phyloP scores from a whole-genome alignment of 169 alveolate genomes.

The Cyclospora cayetanensis region DNA sequence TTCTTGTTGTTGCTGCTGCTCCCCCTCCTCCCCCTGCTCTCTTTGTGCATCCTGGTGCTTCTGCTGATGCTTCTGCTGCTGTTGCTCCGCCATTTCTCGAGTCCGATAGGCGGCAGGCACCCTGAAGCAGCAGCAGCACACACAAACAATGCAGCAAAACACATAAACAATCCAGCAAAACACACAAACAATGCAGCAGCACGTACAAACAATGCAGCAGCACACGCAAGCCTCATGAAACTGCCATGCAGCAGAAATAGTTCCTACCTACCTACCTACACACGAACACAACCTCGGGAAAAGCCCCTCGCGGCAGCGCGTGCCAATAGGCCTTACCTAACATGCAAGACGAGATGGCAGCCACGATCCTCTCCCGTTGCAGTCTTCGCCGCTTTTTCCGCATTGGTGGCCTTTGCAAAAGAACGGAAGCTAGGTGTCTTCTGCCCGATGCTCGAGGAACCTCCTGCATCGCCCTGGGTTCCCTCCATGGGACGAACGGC shows the following conservation, averaged over 20 bases:
- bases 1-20: neutral
- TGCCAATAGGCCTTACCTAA: no score
- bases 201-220: neutral
- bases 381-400: neutral
- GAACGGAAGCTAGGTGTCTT: neutral
- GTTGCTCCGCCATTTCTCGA: conserved; percentile 7
- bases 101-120: conserved; percentile 36
- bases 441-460: conserved; percentile 24
- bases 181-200: no score
- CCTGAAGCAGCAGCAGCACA: conserved; percentile 37
- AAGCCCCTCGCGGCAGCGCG: no score
- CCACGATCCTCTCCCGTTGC: conserved; percentile 13
- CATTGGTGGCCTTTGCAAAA: conserved; percentile 1
- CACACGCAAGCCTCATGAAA: no score
- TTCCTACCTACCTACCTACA: no score
- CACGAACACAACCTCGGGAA: no score
- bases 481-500: conserved; percentile 32
- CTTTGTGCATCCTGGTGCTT: neutral
- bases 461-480: neutral
- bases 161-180: no score
- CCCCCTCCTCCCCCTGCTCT: neutral
- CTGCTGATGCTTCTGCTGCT: neutral
- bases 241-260: no score
- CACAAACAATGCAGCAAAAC: neutral
- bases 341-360: conserved; percentile 46